phyloP scores from a whole-genome alignment of 768 basidiomycete genomes.

The Cytidiella melzeri region DNA sequence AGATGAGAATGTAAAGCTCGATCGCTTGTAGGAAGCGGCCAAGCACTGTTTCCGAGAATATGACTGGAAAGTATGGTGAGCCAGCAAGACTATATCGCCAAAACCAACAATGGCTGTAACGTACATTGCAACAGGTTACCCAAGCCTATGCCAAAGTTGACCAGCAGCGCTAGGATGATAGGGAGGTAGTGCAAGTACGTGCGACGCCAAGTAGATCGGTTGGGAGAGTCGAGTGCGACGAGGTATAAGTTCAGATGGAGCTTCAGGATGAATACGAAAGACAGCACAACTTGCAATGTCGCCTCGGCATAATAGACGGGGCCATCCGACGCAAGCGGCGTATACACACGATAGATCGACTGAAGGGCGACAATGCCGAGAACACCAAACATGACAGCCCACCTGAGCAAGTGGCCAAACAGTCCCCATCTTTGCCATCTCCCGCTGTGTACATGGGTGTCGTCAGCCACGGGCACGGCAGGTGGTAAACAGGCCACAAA shows the following conservation, averaged over 20 bases:
- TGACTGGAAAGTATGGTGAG: conserved; percentile 35
- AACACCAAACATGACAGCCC: conserved; percentile 38
- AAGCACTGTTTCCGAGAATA: conserved; percentile 60
- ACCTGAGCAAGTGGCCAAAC: conserved; percentile 47
- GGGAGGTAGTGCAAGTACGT: conserved; percentile 41
- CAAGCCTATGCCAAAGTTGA: conserved; percentile 48
- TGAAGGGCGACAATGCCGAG: conserved; percentile 51
- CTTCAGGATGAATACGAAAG: conserved; percentile 56
- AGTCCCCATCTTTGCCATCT: conserved; percentile 64
- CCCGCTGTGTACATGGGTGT: conserved; percentile 43
- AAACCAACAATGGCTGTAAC: no score
- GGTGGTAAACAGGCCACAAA: conserved; percentile 36
- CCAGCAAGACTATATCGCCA: neutral
- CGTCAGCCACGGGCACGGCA: neutral
- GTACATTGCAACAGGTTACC: conserved; percentile 54
- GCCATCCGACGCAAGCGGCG: conserved; percentile 31
- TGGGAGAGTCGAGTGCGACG: conserved; percentile 24
- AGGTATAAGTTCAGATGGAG: conserved; percentile 51
- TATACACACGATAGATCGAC: conserved; percentile 52
- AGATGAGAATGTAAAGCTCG: conserved; percentile 54
- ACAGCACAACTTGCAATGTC: conserved; percentile 51
- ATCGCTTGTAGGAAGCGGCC: conserved; percentile 63
- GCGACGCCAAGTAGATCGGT: conserved; percentile 31
- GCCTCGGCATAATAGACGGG: conserved; percentile 51
- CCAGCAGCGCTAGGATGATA: conserved; percentile 44